These are phyloP conservation scores for Parachaetomium inaequale DNA, from an alignment of 495 filamentous ascomycete species.

Conservation along the genomic window DNA sequence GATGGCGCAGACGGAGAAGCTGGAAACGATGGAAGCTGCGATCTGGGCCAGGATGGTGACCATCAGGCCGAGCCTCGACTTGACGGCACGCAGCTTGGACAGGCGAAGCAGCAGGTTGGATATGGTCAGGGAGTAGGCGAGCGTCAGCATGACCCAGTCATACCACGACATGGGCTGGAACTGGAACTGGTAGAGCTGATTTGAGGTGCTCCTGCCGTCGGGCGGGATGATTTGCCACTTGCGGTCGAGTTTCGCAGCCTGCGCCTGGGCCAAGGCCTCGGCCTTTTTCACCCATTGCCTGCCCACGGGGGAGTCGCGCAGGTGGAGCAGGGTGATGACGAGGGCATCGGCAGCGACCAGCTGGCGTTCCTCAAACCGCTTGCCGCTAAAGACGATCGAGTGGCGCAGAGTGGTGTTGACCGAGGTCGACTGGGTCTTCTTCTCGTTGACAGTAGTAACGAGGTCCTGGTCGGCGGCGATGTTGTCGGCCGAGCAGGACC, in stretches of 20 bases:
- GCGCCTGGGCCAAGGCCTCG: slow-evolving; percentile 40
- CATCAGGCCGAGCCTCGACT: slow-evolving; percentile 63
- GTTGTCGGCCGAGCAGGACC: slow-evolving; percentile 57
- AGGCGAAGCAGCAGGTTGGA: slow-evolving; percentile 57
- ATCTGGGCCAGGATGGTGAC: slow-evolving; percentile 64
- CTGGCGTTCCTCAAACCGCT: slow-evolving; percentile 58
- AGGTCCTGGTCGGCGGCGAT: slow-evolving; percentile 57
- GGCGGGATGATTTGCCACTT: slow-evolving; percentile 61
- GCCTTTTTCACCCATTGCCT: slow-evolving; percentile 56
- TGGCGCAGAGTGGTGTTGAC: slow-evolving; percentile 67
- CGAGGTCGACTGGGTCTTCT: slow-evolving; percentile 49
- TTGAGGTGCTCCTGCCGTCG: slow-evolving; percentile 48
- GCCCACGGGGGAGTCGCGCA: slow-evolving; percentile 53
- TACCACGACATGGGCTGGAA: slow-evolving; percentile 61
- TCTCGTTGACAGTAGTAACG: slow-evolving; percentile 60
- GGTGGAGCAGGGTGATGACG: slow-evolving; percentile 68
- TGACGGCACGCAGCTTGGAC: slow-evolving; percentile 60
- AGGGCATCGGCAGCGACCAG: slow-evolving; percentile 66
- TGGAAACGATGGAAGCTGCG: slow-evolving; percentile 60
- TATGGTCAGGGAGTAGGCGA: slow-evolving; percentile 57
- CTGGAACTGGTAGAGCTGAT: slow-evolving; percentile 66
- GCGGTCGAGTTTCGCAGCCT: slow-evolving; percentile 18
- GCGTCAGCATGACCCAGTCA: slow-evolving; percentile 55
- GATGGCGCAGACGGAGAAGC: slow-evolving; percentile 60
- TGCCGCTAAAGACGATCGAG: slow-evolving; percentile 71